Evolutionary conservation across 2,329 filamentous ascomycete genomes (phyloP).

Genomic region (Monosporascus sp.): DNA sequence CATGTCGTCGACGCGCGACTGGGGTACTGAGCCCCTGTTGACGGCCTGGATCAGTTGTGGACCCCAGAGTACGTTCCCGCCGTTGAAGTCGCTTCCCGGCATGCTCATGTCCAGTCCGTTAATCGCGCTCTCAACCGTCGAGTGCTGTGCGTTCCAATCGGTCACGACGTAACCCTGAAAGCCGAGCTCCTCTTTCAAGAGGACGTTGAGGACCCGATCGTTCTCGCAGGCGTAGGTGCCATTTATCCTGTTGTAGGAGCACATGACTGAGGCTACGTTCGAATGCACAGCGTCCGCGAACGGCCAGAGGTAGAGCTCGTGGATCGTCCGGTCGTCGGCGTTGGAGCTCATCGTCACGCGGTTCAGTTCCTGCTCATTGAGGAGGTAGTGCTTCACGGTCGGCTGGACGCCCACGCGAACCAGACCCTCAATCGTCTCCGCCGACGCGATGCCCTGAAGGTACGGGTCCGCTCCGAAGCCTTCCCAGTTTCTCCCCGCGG

Average conservation of each 20-base stretch:
- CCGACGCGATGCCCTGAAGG: constrained; percentile 57
- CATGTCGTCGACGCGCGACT: constrained; percentile 62
- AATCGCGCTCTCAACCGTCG: constrained; percentile 59
- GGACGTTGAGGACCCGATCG: constrained; percentile 50
- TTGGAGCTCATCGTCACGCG: constrained; percentile 50
- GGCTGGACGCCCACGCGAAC: constrained; percentile 47
- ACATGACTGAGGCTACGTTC: constrained; percentile 64
- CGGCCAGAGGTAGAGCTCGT: constrained; percentile 63
- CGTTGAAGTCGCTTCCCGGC: constrained; percentile 61
- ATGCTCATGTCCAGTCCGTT: constrained; percentile 77
- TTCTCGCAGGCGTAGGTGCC: constrained; percentile 64
- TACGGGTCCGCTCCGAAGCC: constrained; percentile 77
- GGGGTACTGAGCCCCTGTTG: constrained; percentile 50
- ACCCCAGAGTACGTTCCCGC: constrained; percentile 50
- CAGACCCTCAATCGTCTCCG: constrained; percentile 55
- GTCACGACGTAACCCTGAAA: constrained; percentile 57
- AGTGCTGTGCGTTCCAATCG: constrained; percentile 76
- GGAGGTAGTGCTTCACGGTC: constrained; percentile 55
- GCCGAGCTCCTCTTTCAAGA: constrained; percentile 68
- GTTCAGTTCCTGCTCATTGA: constrained; percentile 64
- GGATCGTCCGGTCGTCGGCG: constrained; percentile 59
- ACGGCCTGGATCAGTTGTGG: constrained; percentile 46
- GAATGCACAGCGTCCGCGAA: constrained; percentile 64
- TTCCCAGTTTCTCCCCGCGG: constrained; percentile 78
- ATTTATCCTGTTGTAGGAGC: constrained; percentile 68